These are phyloP conservation scores for Apiospora malaysiana DNA, from an alignment of 2,329 filamentous ascomycete genomes.

Conservation along the genomic window DNA sequence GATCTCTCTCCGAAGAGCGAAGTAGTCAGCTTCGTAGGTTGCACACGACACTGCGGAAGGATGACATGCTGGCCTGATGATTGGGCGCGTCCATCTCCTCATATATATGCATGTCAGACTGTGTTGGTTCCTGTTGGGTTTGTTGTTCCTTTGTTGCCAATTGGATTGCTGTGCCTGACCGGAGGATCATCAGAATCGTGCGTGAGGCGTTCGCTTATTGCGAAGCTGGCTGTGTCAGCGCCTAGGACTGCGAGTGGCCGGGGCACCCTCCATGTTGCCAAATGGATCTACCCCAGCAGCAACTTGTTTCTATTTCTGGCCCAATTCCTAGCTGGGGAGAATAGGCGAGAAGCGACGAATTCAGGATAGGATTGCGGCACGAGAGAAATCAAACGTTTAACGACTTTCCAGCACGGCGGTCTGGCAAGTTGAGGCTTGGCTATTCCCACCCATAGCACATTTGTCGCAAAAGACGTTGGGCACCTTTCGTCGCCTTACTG, in stretches of 20 bases:
- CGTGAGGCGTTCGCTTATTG: neutral
- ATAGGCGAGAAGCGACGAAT: no score
- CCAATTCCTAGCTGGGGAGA: neutral
- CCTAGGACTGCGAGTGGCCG: neutral
- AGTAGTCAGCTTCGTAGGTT: neutral
- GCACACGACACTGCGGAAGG: neutral
- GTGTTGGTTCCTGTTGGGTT: neutral
- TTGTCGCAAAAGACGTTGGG: neutral
- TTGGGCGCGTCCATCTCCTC: neutral
- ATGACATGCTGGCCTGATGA: neutral
- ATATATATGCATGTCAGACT: conserved; percentile 1
- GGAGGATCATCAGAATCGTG: neutral
- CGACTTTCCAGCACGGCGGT: neutral
- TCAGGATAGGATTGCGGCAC: neutral
- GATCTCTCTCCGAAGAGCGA: no score
- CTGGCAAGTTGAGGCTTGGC: neutral
- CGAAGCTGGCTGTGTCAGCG: conserved; percentile 4
- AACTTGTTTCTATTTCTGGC: neutral
- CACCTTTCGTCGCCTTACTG: neutral
- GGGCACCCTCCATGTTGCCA: neutral
- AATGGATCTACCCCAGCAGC: neutral
- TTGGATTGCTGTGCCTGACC: neutral
- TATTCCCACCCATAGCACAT: neutral
- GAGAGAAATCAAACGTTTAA: no score
- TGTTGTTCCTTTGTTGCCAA: neutral